Evolutionary conservation across 306 rosid genomes (phyloP).

Genomic region (Fragaria ananassa): DNA sequence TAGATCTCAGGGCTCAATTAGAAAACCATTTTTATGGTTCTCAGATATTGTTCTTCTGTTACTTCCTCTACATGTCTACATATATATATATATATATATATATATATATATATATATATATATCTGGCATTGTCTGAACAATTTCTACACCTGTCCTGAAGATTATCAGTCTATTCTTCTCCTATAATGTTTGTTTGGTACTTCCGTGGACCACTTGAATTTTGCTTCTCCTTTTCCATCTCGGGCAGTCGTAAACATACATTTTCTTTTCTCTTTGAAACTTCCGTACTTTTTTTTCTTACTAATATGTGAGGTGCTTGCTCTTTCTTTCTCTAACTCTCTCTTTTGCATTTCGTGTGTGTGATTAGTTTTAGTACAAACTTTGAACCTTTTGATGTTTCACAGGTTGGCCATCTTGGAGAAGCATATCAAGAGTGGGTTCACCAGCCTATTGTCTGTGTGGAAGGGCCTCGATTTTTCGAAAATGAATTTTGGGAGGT

Average conservation of each 20-base stretch:
- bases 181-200: background rate
- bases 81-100: background rate
- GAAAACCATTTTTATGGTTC: background rate
- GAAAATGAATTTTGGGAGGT: slow-evolving; percentile 84
- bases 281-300: background rate
- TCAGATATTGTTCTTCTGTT: background rate
- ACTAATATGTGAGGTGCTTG: background rate
- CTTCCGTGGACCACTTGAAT: background rate
- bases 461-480: slow-evolving; percentile 87
- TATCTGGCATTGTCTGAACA: background rate
- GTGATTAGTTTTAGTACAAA: background rate
- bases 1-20: background rate
- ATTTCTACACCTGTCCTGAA: background rate
- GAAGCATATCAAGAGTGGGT: slow-evolving; percentile 92
- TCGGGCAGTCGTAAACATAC: background rate
- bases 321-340: background rate
- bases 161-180: background rate
- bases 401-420: slow-evolving; percentile 91
- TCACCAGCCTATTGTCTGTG: slow-evolving; percentile 86
- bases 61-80: background rate
- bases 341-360: background rate
- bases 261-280: background rate
- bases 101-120: background rate
- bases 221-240: background rate
- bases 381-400: slow-evolving; percentile 14